Evolutionary conservation across 805 yeast species (phyloP).

Genomic region (Saccharomycopsis sp.): DNA sequence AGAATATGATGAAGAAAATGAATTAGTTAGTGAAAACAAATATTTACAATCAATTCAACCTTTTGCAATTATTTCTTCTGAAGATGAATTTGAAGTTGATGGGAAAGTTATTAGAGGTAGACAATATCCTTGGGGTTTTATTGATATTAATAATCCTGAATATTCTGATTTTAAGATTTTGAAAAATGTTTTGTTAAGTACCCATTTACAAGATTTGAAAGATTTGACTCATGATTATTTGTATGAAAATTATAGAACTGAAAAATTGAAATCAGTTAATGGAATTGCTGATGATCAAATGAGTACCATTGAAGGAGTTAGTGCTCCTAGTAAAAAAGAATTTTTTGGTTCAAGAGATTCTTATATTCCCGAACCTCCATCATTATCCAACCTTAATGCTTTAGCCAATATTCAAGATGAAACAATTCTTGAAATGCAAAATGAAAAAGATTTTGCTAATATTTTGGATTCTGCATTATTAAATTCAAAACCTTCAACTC

Average conservation of each 20-base stretch:
- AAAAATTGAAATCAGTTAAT: slow-evolving; percentile 44
- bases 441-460: slow-evolving; percentile 18
- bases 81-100: slow-evolving; percentile 39
- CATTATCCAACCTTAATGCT: slow-evolving; percentile 55
- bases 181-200: slow-evolving; percentile 45
- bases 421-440: slow-evolving; percentile 15
- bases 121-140: slow-evolving; percentile 68
- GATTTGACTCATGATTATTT: slow-evolving; percentile 57
- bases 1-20: slow-evolving; percentile 61
- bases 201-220: slow-evolving; percentile 54
- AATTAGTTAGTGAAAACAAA: slow-evolving; percentile 59
- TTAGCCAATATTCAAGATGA: slow-evolving; percentile 20
- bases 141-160: slow-evolving; percentile 43
- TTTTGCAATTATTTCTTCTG: slow-evolving; percentile 62
- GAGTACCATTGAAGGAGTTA: not conserved
- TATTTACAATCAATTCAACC: slow-evolving; percentile 58
- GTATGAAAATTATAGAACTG: slow-evolving; percentile 58
- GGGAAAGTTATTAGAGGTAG: slow-evolving; percentile 49
- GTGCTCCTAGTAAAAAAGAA: slow-evolving; percentile 12
- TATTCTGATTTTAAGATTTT: slow-evolving; percentile 44
- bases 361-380: slow-evolving; percentile 37
- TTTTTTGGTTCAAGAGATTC: slow-evolving; percentile 20
- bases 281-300: slow-evolving; percentile 12
- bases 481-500: slow-evolving; percentile 4
- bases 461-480: slow-evolving; percentile 11